Base-by-base conservation (phyloP, 331 rosid genomes). In the Rhamnella rubrinervis region DNA sequence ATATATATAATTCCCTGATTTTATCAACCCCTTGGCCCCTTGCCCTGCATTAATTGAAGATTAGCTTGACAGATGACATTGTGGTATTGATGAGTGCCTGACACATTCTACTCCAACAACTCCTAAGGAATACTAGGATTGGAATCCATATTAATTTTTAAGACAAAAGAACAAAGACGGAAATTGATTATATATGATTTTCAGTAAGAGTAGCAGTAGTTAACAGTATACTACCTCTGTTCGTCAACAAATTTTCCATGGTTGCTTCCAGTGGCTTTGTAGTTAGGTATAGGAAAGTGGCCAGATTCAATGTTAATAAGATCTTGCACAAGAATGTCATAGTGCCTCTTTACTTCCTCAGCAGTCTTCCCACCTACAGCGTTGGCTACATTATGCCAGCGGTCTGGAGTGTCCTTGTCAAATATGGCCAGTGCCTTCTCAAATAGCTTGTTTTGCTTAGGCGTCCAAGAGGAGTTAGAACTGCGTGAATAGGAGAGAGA, bases 341-440 rank as follows among this genome's bases (percentile, higher is more conserved):
- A 93, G 77, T 89, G 96, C 75, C 75, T 85, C 70, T 76, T 83
- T 9, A 93, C 97, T 70, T 93, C 95, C 72, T 87, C 81, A 6
- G 66, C 71, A 0, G 98, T 80, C 77, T 91, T 93, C 44, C 93
- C 98, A 20, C 88, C 98, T 2, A 90, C 97, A 1, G 91, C 89
- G 71, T 82, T 88, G 65, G 97, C 98, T 63, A 93, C 95, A 63
- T 85, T 84, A 20, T 87, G 87, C 97, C 98, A 93, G 65, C 98
- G 82, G 59, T 93, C 84, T 5, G 92, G 97, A 37, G 91, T 88
- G 41, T 91, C 92, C 21, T 92, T 89, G 61, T 86, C 97, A 71
- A 83, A 87, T 20, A 89, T 86, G 8, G 95, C 98, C 62, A 93
- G 96, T 28, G 98, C 97, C 71, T 80, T 85, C 80, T 93, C 98